Conservation (phyloP, 345 rosid genomes). For the Raphanus raphanistrum region DNA sequence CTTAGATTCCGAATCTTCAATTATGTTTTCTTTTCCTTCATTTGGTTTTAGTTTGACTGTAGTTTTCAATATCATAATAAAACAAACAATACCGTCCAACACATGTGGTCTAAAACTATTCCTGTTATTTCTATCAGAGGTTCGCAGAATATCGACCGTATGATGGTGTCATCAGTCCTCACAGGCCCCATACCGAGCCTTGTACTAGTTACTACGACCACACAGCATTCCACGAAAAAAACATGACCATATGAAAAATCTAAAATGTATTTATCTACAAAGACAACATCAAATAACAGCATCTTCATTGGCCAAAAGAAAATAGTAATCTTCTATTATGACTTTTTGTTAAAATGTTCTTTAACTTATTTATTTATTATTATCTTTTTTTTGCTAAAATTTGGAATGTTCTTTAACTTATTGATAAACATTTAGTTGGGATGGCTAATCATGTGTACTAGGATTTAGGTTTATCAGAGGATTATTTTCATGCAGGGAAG, state of each 20-base stretch:
- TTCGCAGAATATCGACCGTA: neutral
- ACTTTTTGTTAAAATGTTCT: neutral
- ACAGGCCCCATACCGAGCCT: neutral
- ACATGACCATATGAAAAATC: neutral
- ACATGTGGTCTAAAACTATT: slow-evolving; percentile 7
- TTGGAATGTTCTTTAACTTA: no score
- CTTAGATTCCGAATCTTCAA: slow-evolving; percentile 34
- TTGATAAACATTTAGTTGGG: neutral
- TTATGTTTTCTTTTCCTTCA: neutral
- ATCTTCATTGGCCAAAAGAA: neutral
- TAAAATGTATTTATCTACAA: neutral
- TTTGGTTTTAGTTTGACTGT: neutral
- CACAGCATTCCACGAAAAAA: neutral
- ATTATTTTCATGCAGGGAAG: no score
- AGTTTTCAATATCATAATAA: neutral
- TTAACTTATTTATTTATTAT: no score
- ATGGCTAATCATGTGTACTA: no score
- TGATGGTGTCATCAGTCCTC: slow-evolving; percentile 7
- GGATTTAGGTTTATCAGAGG: no score
- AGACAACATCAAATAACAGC: neutral
- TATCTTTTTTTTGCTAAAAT: no score
- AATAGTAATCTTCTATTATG: neutral
- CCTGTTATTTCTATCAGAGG: neutral
- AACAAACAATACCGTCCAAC: neutral
- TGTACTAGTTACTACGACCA: slow-evolving; percentile 26